phyloP scores from a whole-genome alignment of 148 eudicot species.

The Spergularia bocconei region DNA sequence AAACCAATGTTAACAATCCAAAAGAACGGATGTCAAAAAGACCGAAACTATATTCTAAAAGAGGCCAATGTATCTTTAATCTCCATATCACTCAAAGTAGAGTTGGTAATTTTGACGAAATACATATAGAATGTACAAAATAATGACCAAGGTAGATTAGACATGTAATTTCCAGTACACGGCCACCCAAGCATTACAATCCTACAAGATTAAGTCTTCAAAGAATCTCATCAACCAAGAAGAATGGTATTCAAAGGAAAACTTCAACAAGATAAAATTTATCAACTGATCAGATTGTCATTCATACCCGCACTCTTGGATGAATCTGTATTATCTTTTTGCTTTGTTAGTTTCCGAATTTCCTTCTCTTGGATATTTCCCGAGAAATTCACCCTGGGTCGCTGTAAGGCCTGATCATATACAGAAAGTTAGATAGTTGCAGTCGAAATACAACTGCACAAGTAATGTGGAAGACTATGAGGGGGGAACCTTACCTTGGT shows the following conservation, averaged over 20 bases:
- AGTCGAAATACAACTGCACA: neutral
- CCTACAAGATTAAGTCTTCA: neutral
- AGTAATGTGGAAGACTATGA: neutral
- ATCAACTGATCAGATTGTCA: neutral
- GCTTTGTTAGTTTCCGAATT: neutral
- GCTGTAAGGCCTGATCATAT: slow-evolving; percentile 41
- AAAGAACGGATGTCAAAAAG: no score
- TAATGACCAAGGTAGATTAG: neutral
- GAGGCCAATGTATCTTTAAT: no score
- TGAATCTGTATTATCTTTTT: neutral
- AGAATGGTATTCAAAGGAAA: neutral
- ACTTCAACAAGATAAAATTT: neutral
- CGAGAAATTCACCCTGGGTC: slow-evolving; percentile 58
- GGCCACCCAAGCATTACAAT: neutral
- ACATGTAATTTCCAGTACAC: neutral
- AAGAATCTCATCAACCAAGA: neutral
- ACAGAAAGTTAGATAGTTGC: slow-evolving; percentile 4
- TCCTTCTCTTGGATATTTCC: slow-evolving; percentile 26
- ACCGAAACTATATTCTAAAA: neutral
- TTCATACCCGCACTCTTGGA: neutral
- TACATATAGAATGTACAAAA: neutral
- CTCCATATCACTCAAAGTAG: neutral
- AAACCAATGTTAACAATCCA: no score
- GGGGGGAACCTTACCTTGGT: slow-evolving; percentile 35
- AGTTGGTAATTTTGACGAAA: neutral